Base-by-base conservation (phyloP, 345 rosid genomes). In the Capsella bursapastoris region DNA sequence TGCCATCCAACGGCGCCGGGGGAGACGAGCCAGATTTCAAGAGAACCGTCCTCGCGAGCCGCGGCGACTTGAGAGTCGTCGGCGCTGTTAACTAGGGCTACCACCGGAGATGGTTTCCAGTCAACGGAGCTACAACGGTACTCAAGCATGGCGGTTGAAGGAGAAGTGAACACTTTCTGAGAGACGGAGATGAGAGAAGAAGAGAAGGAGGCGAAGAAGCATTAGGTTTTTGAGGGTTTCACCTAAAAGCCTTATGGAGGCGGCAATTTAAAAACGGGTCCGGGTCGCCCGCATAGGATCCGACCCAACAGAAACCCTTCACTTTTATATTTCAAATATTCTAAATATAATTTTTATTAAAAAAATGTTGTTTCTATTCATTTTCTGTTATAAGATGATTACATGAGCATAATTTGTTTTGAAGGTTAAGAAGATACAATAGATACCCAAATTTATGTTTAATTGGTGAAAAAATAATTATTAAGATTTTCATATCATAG, bases 1-100 rank as follows among this genome's bases (percentile, higher is more conserved):
- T 94, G 97, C 98, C 98, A 94, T 59, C 97, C 95, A 50, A 90
- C 88, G 50, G 97, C 84, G 68, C 97, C 96, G 31, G 97, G 95
- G 44, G 96, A 90, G 14, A 94, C 96, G 8, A 91, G 96, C 98
- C 98, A 91, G 83, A 94, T 86, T 89, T 94, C 98, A 11, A 94
- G 89, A 22, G 98, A 87, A 72, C 97, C 93, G 70, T 91, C 96
- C 59, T 91, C 93, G 49, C 98, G 93, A 43, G 96, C 93, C 6
- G 97, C 93, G 3, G 97, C 97, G 64, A 90, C 88, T 73, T 84
- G 93, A 10, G 88, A 85, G 71, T 83, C 86, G 78, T 93, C 98
- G 41, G 82, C 64, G 66, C 90, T 87, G 72, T 83, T 84, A 64
- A 96, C 92, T 66, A 93, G 87, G 74, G 97, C 92, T 27, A 93